phyloP scores from a whole-genome alignment of 495 filamentous ascomycete species.

The Penicilliopsis zonata region DNA sequence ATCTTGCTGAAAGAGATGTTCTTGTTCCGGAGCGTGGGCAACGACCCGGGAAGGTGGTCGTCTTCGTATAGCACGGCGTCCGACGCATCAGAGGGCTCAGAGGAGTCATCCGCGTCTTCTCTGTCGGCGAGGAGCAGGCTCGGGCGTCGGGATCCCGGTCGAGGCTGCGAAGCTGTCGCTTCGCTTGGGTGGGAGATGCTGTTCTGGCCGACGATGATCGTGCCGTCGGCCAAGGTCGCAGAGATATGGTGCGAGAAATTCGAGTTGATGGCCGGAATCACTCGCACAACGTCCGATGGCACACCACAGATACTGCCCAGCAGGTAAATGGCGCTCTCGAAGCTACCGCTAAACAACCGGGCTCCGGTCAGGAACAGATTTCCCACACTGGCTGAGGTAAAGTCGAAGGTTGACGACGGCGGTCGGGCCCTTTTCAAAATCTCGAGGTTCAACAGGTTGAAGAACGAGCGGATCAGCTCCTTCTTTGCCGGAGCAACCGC shows the following conservation, averaged over 20 bases:
- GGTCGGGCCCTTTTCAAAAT: constrained; percentile 75
- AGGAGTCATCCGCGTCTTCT: constrained; percentile 49
- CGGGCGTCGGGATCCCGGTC: constrained; percentile 17
- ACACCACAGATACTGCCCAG: constrained; percentile 72
- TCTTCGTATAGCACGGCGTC: constrained; percentile 47
- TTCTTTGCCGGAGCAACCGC: constrained; percentile 72
- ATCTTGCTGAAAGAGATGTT: constrained; percentile 72
- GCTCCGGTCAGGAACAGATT: constrained; percentile 87
- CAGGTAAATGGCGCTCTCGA: constrained; percentile 73
- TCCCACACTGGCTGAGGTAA: constrained; percentile 77
- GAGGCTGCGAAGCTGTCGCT: constrained; percentile 34
- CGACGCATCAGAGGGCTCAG: constrained; percentile 49
- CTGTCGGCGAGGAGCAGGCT: constrained; percentile 33
- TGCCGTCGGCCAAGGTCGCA: constrained; percentile 64
- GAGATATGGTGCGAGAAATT: constrained; percentile 93
- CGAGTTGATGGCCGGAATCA: constrained; percentile 83
- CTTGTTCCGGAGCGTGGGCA: constrained; percentile 65
- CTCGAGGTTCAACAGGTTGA: constrained; percentile 80
- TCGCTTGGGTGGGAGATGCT: constrained; percentile 77
- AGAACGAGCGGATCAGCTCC: constrained; percentile 82
- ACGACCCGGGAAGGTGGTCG: constrained; percentile 75
- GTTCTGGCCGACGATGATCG: constrained; percentile 82
- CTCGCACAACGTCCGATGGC: constrained; percentile 51
- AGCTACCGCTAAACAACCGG: constrained; percentile 67
- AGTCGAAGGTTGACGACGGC: constrained; percentile 72